phyloP scores from a whole-genome alignment of 208 protist species.

The Leishmania gerbilli region DNA sequence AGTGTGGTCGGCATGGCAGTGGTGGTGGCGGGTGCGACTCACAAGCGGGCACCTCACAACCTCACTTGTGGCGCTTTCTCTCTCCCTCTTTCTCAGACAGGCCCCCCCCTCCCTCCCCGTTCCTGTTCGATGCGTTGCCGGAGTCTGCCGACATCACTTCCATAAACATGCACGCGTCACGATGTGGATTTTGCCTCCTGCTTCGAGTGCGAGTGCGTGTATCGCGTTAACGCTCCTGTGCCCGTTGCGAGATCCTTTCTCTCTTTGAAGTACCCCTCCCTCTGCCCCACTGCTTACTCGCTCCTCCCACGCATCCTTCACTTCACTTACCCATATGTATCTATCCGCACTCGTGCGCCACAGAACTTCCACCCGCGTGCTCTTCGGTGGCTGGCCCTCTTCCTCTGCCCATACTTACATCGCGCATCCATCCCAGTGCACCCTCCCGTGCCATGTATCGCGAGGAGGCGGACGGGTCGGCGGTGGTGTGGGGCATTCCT shows the following conservation, averaged over 20 bases:
- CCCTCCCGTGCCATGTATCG: conserved; percentile 28
- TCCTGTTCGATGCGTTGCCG: neutral
- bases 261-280: neutral
- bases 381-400: neutral
- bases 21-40: neutral
- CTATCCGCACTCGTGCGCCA: neutral
- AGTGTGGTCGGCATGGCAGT: neutral
- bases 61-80: neutral
- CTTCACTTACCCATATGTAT: neutral
- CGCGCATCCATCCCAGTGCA: neutral
- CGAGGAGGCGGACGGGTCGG: conserved; percentile 45
- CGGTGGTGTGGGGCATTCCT: conserved; percentile 49
- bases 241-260: neutral
- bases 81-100: neutral
- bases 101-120: neutral
- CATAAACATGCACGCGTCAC: neutral
- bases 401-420: neutral
- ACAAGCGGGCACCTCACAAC: neutral
- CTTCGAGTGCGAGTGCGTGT: neutral
- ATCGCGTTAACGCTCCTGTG: neutral
- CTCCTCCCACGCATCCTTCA: too few species aligned
- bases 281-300: neutral
- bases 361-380: neutral
- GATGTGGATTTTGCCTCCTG: neutral
- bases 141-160: neutral